Base-by-base conservation (phyloP, 1,139 yeast species). In the Saccharomyces pastorianus region DNA sequence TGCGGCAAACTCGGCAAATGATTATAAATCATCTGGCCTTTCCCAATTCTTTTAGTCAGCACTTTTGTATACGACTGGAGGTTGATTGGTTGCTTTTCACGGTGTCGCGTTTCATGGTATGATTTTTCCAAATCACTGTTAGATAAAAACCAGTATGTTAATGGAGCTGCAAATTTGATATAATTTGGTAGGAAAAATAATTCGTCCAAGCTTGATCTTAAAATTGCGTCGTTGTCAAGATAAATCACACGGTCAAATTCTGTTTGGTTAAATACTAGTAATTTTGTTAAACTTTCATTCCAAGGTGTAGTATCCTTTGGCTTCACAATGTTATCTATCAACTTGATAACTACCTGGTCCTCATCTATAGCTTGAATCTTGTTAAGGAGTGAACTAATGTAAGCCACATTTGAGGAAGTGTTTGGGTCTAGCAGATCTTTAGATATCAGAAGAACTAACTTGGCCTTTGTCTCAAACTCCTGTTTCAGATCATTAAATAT, bases 261-360 rank as follows among this genome's bases (percentile, higher is more conserved):
- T 0, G 73, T 71, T 59, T 76, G 75, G 55, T 76, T 73, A 63
- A 83, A 83, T 0, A 80, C 74, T 57, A 76, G 73, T 44, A 82
- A 68, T 60, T 83, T 82, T 0, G 85, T 81, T 58, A 79, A 77
- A 50, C 84, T 78, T 8, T 76, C 72, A 2, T 71, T 62, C 86
- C 86, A 82, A 46, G 72, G 64, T 4, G 71, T 58, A 2, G 55
- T 57, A 48, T 67, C 69, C 3, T 53, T 34, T 3, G 61, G 60
- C 51, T 67, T 70, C 11, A 57, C 60, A 11, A 65, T 64, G 49
- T 55, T 60, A 3, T 68, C 66, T 1, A 71, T 59, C 17, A 52
- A 51, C 47, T 62, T 66, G 48, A 73, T 61, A 7, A 65, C 55
- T 6, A 71, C 65, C 47, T 64, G 64, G 5, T 61, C 56, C 2